phyloP scores from a whole-genome alignment of 805 yeast genomes.

The Starmera pachycereana region DNA sequence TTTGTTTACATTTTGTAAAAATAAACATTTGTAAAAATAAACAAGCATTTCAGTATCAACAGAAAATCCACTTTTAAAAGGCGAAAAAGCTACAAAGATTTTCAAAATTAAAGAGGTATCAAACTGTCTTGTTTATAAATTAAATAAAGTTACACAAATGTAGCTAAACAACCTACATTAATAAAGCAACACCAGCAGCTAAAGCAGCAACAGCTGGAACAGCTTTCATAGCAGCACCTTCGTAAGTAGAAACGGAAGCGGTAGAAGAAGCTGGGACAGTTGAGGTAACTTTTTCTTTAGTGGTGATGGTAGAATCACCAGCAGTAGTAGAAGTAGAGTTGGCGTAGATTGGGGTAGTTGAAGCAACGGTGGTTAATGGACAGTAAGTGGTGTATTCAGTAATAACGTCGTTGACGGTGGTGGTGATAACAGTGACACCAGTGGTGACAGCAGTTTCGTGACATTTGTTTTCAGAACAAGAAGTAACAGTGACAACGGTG shows the following conservation, averaged over 20 bases:
- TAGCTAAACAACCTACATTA: constrained; percentile 25
- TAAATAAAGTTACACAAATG: constrained; percentile 2
- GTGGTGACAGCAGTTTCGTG: constrained; percentile 18
- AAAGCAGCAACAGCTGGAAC: constrained; percentile 38
- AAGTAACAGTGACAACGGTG: constrained; percentile 24
- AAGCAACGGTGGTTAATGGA: constrained; percentile 11
- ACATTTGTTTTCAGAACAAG: constrained; percentile 13
- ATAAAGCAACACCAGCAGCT: constrained; percentile 40
- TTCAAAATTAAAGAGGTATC: background rate
- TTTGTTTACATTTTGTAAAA: too few relatives aligned
- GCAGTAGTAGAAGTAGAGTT: constrained; percentile 7
- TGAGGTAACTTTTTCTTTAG: constrained; percentile 7
- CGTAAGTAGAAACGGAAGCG: background rate
- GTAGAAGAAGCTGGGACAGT: constrained; percentile 16
- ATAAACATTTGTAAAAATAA: too few relatives aligned
- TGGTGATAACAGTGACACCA: constrained; percentile 18
- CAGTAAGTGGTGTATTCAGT: constrained; percentile 17
- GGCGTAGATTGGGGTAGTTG: constrained; percentile 6
- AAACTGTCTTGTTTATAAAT: constrained; percentile 1
- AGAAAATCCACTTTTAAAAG: constrained; percentile 21
- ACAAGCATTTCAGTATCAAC: constrained; percentile 1
- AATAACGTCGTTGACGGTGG: constrained; percentile 11
- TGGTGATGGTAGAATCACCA: constrained; percentile 7
- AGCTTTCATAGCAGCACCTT: constrained; percentile 35
- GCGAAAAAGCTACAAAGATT: background rate